phyloP scores from a whole-genome alignment of 2,329 filamentous ascomycete genomes.

The Aspergillus luchuensis region DNA sequence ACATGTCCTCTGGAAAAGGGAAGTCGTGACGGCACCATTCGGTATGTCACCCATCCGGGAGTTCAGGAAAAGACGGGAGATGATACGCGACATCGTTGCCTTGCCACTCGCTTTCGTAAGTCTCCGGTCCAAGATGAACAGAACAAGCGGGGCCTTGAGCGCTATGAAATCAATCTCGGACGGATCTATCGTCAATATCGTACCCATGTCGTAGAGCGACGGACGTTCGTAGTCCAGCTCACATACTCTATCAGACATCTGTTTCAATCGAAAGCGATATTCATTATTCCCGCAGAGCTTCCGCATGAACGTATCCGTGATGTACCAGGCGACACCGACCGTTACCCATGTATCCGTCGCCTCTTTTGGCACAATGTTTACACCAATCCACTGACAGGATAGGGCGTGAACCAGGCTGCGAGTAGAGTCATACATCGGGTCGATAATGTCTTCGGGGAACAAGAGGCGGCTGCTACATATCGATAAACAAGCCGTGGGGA shows the following conservation, averaged over 20 bases:
- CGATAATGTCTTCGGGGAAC: slow-evolving; percentile 81
- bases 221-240: slow-evolving; percentile 80
- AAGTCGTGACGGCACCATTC: slow-evolving; percentile 70
- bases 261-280: slow-evolving; percentile 86
- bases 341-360: slow-evolving; percentile 84
- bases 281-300: slow-evolving; percentile 92
- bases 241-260: slow-evolving; percentile 77
- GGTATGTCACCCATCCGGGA: slow-evolving; percentile 78
- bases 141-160: slow-evolving; percentile 84
- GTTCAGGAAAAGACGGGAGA: slow-evolving; percentile 82
- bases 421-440: slow-evolving; percentile 79
- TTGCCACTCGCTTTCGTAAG: slow-evolving; percentile 86
- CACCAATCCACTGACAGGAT: slow-evolving; percentile 90
- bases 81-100: slow-evolving; percentile 78
- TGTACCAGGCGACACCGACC: slow-evolving; percentile 87
- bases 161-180: slow-evolving; percentile 90
- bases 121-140: slow-evolving; percentile 91
- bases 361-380: slow-evolving; percentile 84
- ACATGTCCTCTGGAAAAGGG: slow-evolving; percentile 77
- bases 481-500: slow-evolving; percentile 78
- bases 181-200: slow-evolving; percentile 73
- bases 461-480: slow-evolving; percentile 85
- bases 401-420: slow-evolving; percentile 79
- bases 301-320: slow-evolving; percentile 91
- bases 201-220: slow-evolving; percentile 77